Evolutionary conservation across 164 flowering plant genomes (phyloP).

Genomic region (Euptelea pleiosperma): DNA sequence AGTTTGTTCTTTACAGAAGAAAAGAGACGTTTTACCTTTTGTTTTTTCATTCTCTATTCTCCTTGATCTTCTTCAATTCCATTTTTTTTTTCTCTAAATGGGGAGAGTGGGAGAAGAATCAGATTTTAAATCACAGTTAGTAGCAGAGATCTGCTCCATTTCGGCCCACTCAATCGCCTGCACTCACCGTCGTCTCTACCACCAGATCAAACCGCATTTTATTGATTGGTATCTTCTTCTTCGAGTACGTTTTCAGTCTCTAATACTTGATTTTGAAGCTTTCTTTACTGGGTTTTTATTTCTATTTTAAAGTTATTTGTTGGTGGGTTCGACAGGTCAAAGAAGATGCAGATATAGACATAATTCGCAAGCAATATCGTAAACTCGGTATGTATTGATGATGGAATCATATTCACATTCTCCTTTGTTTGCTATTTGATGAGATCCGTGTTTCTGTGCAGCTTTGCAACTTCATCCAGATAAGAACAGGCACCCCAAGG

Average conservation of each 20-base stretch:
- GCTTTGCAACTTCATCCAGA: conserved; percentile 93
- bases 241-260: conserved; percentile 39
- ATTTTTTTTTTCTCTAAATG: conserved; percentile 18
- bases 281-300: neutral
- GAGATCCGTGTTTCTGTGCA: conserved; percentile 26
- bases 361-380: conserved; percentile 56
- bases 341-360: conserved; percentile 52
- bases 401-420: neutral
- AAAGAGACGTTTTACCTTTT: neutral
- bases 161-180: conserved; percentile 26
- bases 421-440: neutral
- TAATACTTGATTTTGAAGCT: neutral
- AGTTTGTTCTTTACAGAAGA: neutral
- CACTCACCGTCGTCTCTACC: conserved; percentile 12
- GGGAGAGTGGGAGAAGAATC: conserved; percentile 25
- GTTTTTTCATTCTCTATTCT: conserved; percentile 3
- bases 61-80: neutral
- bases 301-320: neutral
- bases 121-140: conserved; percentile 48
- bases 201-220: conserved; percentile 27
- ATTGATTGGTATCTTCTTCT: conserved; percentile 84
- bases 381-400: conserved; percentile 48
- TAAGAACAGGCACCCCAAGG: conserved; percentile 81
- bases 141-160: conserved; percentile 52
- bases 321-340: conserved; percentile 40